Conservation (phyloP, 1,284 basidiomycete genomes). For the Ustilago shanxiensis region DNA sequence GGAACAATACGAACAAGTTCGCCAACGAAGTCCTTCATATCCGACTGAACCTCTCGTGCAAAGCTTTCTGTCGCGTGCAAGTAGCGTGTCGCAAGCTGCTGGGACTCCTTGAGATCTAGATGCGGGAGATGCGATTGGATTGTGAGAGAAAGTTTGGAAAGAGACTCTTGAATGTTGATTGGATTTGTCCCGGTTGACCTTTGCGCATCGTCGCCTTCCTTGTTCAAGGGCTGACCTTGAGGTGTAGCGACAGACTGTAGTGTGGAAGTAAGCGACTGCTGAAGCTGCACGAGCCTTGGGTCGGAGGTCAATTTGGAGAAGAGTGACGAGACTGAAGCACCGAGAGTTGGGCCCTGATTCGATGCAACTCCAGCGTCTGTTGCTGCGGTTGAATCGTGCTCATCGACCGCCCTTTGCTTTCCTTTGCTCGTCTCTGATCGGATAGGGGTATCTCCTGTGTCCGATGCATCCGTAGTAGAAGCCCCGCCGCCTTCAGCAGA, state of each 20-base stretch:
- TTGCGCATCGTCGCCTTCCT: conserved; percentile 10
- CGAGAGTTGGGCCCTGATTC: conserved; percentile 25
- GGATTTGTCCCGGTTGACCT: conserved; percentile 8
- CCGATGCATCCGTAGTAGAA: background rate
- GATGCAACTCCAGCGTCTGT: background rate
- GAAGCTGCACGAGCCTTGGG: conserved; percentile 42
- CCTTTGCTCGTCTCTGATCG: conserved; percentile 42
- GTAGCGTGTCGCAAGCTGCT: conserved; percentile 57
- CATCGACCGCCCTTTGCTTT: conserved; percentile 40
- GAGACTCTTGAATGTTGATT: conserved; percentile 48
- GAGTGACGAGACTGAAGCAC: conserved; percentile 43
- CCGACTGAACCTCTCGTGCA: conserved; percentile 57
- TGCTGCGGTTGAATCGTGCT: background rate
- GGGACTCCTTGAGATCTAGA: conserved; percentile 55
- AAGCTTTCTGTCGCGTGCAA: conserved; percentile 52
- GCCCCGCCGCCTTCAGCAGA: background rate
- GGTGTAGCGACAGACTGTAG: conserved; percentile 30
- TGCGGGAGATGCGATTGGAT: conserved; percentile 60
- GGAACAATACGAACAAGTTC: conserved; percentile 62
- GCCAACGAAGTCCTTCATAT: conserved; percentile 57
- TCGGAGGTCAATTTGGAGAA: conserved; percentile 46
- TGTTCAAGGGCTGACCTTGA: background rate
- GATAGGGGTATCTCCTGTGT: background rate
- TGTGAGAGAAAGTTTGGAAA: conserved; percentile 48
- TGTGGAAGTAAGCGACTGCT: conserved; percentile 39